Conservation (phyloP, 2,329 filamentous ascomycete genomes). For the Furcasterigmium furcatum region DNA sequence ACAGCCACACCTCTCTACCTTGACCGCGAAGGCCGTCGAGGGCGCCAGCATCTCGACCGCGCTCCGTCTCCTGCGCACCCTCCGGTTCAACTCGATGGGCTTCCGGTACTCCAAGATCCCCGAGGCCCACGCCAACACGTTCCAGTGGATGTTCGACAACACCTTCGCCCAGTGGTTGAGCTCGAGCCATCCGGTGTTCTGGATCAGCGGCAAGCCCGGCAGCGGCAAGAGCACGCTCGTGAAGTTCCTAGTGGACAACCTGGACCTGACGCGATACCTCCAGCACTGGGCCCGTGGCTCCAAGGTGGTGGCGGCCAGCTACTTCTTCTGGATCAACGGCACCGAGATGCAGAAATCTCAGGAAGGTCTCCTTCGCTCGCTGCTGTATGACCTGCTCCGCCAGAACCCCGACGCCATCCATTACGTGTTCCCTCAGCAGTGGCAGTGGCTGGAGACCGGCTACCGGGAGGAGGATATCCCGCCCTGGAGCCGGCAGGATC, state of each 20-base stretch:
- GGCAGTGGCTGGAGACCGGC: neutral
- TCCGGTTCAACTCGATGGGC: constrained; percentile 2
- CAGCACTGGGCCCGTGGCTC: constrained; percentile 25
- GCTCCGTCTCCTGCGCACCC: constrained; percentile 2
- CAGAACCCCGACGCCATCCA: neutral
- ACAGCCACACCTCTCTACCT: too few species aligned
- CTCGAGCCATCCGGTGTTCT: constrained; percentile 18
- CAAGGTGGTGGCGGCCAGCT: constrained; percentile 24
- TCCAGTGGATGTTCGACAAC: constrained; percentile 36
- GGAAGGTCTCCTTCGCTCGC: constrained; percentile 29
- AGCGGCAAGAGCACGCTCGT: constrained; percentile 46
- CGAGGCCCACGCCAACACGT: constrained; percentile 33
- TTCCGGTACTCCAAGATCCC: constrained; percentile 21
- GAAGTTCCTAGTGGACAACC: constrained; percentile 32
- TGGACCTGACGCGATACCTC: constrained; percentile 19
- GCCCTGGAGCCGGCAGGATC: neutral
- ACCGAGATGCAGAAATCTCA: constrained; percentile 33
- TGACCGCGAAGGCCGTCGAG: too few species aligned
- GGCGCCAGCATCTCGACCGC: neutral
- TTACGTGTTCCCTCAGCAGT: neutral
- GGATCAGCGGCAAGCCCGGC: constrained; percentile 41
- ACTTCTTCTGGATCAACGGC: constrained; percentile 39
- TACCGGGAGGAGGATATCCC: neutral
- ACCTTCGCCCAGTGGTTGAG: constrained; percentile 18
- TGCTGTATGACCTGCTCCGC: constrained; percentile 10